Conservation (phyloP, 306 rosid genomes). For the Corylus heterophylla region DNA sequence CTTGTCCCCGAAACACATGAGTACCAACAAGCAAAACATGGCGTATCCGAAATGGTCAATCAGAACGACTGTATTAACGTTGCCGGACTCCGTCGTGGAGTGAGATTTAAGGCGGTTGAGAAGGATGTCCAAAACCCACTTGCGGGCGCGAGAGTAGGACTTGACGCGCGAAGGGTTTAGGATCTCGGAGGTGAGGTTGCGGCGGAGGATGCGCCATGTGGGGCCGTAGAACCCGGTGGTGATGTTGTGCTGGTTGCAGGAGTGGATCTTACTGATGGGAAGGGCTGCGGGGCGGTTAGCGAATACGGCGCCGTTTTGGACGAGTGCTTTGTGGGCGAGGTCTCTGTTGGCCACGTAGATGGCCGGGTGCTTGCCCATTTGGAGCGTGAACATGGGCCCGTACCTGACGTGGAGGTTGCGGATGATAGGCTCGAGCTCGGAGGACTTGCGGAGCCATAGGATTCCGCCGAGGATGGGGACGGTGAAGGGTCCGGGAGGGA, state of each 20-base stretch:
- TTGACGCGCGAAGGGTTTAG: constrained; percentile 34
- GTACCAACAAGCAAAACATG: constrained; percentile 35
- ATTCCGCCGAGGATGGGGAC: constrained; percentile 15
- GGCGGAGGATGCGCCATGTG: constrained; percentile 36
- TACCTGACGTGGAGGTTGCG: constrained; percentile 25
- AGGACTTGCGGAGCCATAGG: constrained; percentile 1
- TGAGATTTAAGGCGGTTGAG: background rate
- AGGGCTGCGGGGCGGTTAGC: constrained; percentile 34
- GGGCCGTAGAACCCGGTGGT: constrained; percentile 38
- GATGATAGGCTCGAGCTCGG: constrained; percentile 27
- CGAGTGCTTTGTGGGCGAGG: constrained; percentile 41
- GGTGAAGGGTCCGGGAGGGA: constrained; percentile 42
- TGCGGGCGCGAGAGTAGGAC: constrained; percentile 36
- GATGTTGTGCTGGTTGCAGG: constrained; percentile 38
- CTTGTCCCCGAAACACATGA: constrained; percentile 49
- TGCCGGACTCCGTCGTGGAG: background rate
- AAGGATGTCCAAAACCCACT: constrained; percentile 12
- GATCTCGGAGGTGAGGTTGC: constrained; percentile 43
- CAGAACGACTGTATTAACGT: background rate
- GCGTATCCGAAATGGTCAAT: constrained; percentile 16
- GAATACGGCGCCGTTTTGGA: constrained; percentile 33
- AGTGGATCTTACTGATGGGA: constrained; percentile 21
- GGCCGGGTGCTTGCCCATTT: constrained; percentile 9
- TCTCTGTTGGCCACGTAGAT: constrained; percentile 35
- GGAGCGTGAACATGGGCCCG: constrained; percentile 42